Conservation (phyloP, 179 eudicot species). For the Silene noctiflora region DNA sequence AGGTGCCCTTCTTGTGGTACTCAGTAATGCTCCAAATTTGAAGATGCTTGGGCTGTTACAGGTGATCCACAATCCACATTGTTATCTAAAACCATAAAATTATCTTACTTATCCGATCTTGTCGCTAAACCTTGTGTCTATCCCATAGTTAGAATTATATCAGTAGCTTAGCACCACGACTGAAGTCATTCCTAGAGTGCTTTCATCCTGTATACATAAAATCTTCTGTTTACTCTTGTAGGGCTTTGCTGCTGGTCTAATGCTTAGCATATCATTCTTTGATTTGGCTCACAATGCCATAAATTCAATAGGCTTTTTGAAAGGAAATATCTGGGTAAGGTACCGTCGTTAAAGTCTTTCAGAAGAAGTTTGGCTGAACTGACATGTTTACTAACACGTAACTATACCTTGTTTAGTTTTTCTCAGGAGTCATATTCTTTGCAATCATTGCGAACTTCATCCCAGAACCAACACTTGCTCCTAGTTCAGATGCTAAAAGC, state of each 20-base stretch:
- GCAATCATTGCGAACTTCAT: conserved; percentile 76
- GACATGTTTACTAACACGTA: background rate
- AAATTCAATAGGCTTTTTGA: conserved; percentile 87
- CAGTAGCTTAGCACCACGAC: background rate
- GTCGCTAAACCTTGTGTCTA: background rate
- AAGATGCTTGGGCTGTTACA: conserved; percentile 96
- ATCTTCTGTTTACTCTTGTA: conserved; percentile 27
- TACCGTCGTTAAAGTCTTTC: conserved; percentile 4
- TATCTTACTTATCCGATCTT: background rate
- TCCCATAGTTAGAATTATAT: background rate
- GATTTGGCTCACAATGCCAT: conserved; percentile 98
- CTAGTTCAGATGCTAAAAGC: conserved; percentile 54
- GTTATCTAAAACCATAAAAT: background rate
- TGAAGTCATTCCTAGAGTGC: background rate
- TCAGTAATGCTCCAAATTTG: conserved; percentile 75
- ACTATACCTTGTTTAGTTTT: conserved; percentile 60
- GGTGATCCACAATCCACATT: conserved; percentile 45
- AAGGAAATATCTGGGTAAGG: conserved; percentile 88
- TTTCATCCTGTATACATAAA: conserved; percentile 8
- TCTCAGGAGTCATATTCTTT: conserved; percentile 94
- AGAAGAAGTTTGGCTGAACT: background rate
- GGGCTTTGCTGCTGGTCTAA: conserved; percentile 99
- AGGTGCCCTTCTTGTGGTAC: conserved; percentile 93
- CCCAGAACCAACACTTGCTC: conserved; percentile 89
- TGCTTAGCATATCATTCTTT: conserved; percentile 94